Evolutionary conservation across 2,329 filamentous ascomycete genomes (phyloP).

Genomic region (Parastagonospora avenae): DNA sequence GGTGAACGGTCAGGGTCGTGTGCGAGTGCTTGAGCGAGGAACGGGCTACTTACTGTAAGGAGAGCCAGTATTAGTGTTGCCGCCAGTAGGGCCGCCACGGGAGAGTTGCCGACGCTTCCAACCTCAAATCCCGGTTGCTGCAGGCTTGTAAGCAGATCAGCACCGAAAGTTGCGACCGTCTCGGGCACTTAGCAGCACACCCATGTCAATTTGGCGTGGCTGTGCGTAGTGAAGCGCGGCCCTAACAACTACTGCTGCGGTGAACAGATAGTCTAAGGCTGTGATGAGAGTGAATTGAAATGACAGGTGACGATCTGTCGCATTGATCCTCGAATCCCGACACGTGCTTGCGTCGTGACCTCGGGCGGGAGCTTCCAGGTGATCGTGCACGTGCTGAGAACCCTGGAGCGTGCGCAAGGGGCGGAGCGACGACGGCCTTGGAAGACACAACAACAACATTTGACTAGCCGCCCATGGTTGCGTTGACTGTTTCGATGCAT

Average conservation of each 20-base stretch:
- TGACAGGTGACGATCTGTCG: slow-evolving; percentile 1
- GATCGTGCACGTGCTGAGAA: no score
- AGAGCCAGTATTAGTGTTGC: slow-evolving; percentile 11
- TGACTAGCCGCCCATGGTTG: no score
- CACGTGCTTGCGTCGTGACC: background rate
- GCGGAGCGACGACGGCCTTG: no score
- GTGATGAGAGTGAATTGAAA: background rate
- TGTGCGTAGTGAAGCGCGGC: background rate
- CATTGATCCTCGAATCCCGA: background rate
- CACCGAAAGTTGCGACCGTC: slow-evolving; percentile 5
- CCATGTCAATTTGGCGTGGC: background rate
- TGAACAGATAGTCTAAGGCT: background rate
- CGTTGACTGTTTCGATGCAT: background rate
- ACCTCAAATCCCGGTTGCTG: slow-evolving; percentile 5
- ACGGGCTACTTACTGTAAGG: background rate
- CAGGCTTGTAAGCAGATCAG: slow-evolving; percentile 5
- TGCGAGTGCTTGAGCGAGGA: slow-evolving; percentile 5
- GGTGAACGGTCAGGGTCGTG: slow-evolving; percentile 7
- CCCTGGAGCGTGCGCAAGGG: no score
- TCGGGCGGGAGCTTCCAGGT: no score
- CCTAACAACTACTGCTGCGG: background rate
- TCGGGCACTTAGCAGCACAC: background rate
- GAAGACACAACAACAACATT: no score
- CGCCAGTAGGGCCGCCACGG: slow-evolving; percentile 11
- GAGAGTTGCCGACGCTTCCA: slow-evolving; percentile 5